Evolutionary conservation across 148 eudicot species (phyloP).

Genomic region (Chenopodium suecicum): DNA sequence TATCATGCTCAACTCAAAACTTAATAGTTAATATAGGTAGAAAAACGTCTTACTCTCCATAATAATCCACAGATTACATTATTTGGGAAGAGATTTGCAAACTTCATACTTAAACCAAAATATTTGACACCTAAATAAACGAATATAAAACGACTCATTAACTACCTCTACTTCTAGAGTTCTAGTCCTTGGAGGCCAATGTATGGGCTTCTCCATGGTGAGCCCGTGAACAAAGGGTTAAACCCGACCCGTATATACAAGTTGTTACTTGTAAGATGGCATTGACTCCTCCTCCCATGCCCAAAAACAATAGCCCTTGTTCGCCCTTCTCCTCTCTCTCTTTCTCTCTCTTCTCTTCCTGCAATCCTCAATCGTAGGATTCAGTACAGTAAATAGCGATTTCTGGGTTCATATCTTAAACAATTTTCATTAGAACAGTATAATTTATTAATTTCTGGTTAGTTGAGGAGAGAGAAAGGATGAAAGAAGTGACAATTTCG

Average conservation of each 20-base stretch:
- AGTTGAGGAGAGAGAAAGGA: constrained; percentile 1
- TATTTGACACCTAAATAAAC: too few relatives aligned
- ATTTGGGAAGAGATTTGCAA: too few relatives aligned
- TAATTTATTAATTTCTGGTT: not conserved
- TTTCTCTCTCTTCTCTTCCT: not conserved
- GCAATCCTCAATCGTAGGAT: not conserved
- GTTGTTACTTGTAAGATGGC: not conserved
- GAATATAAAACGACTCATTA: too few relatives aligned
- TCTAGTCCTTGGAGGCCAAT: too few relatives aligned
- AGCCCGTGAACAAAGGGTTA: not conserved
- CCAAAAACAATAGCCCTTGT: not conserved
- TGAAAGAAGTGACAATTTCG: constrained; percentile 53
- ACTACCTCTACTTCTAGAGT: too few relatives aligned
- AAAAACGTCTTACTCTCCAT: too few relatives aligned
- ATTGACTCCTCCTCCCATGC: not conserved
- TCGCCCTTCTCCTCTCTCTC: not conserved
- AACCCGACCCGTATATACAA: not conserved
- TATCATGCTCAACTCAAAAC: too few relatives aligned
- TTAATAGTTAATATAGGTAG: too few relatives aligned
- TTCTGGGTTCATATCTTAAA: not conserved
- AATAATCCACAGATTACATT: too few relatives aligned
- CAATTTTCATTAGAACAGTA: not conserved
- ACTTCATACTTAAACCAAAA: too few relatives aligned
- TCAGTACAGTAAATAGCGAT: not conserved
- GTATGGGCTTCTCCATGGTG: too few relatives aligned